Percentiles rank a stretch among this genome's conserved stretches.
phyloP scores from a whole-genome alignment of 2,329 filamentous ascomycete genomes.

The Metarhizium album region DNA sequence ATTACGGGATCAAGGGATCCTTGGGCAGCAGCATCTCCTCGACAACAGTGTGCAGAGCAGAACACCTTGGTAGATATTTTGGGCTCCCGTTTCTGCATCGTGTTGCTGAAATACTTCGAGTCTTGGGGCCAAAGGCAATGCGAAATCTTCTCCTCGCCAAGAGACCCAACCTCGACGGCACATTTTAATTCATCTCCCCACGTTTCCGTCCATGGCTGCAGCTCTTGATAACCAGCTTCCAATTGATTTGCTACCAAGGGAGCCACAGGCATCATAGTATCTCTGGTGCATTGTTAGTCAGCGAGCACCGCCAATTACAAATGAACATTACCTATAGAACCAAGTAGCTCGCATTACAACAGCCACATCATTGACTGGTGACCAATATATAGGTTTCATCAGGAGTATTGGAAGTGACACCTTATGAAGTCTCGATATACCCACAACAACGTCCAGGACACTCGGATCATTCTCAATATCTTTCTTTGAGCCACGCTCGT shows the following conservation, averaged over 20 bases:
- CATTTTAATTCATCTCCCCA: constrained; percentile 88
- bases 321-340: constrained; percentile 64
- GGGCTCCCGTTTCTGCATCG: constrained; percentile 20
- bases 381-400: constrained; percentile 98
- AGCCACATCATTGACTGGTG: constrained; percentile 79
- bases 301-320: not conserved
- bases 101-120: constrained; percentile 12
- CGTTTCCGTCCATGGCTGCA: constrained; percentile 81
- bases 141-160: constrained; percentile 84
- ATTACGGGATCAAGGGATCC: constrained; percentile 30
- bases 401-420: constrained; percentile 72
- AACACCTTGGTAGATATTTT: constrained; percentile 42
- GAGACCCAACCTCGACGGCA: constrained; percentile 78
- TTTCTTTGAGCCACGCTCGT: constrained; percentile 2
- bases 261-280: constrained; percentile 86
- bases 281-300: constrained; percentile 29
- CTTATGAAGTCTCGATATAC: constrained; percentile 79
- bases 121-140: constrained; percentile 70
- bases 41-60: constrained; percentile 49
- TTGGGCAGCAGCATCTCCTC: constrained; percentile 47
- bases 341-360: constrained; percentile 79
- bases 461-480: constrained; percentile 12
- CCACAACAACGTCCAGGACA: constrained; percentile 62
- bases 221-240: constrained; percentile 78
- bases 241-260: constrained; percentile 80